Evolutionary conservation across 1,284 basidiomycete genomes (phyloP), one percentile per base, ranked within the genome.

Genomic region (Exobasidium cylindrosporum): DNA sequence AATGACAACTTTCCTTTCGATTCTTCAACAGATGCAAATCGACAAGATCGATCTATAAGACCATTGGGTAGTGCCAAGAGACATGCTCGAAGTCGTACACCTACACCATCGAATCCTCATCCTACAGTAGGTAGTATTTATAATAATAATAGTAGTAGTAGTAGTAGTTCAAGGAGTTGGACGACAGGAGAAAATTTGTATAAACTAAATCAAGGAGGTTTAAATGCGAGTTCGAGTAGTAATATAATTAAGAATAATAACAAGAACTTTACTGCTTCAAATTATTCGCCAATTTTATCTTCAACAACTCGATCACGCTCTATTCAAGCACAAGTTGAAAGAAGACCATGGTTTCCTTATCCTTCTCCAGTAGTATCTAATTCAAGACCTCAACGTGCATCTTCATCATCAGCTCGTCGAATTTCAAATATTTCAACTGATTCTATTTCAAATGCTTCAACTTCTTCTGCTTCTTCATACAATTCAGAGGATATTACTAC

Each of bases 261-360:
- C n/a, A n/a, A n/a, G n/a, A n/a, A n/a, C n/a, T n/a, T n/a, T n/a
- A n/a, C n/a, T n/a, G n/a, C n/a, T n/a, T n/a, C n/a, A n/a, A n/a
- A n/a, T n/a, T 29, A 43, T 21, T 43, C 45, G 26, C 54, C 54
- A 46, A 55, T 43, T 43, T 26, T 23, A 17, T 23, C 54, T 7
- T 43, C 29, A 17, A 40, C 35, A 17, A 40, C 35, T 40, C 35
- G 35, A 40, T 40, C 35, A 10, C 35, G 35, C 35, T 40, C 35
- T 40, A 40, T 17, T 7, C 35, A 40, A 17, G 35, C 35, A 40
- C 35, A 40, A 7, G 17, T 17, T 10, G 58, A 54, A 26, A n/a
- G 29, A 31, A 32, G 54, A 26, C 58, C 59, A n/a, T 60, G 59
- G 54, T 61, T 47, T 57, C 55, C 59, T 3, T 61, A 44, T 23